A percentile compares a stretch with the other conserved stretches of the same genome.
Evolutionary conservation across 495 filamentous ascomycete genomes (phyloP).

Genomic region (Neurospora sp.): DNA sequence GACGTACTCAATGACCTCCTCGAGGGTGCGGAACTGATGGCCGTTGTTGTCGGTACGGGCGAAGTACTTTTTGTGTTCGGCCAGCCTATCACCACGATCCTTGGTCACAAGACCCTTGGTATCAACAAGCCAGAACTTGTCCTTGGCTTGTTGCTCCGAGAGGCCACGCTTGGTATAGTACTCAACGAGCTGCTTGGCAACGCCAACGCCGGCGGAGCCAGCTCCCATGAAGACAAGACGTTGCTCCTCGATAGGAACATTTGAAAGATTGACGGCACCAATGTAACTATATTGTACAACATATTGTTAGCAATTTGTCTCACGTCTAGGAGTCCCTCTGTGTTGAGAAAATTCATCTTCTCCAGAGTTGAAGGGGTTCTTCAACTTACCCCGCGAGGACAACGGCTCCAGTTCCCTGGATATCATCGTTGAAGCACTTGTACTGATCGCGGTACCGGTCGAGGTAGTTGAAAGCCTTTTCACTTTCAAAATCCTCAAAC

Average conservation of each 20-base stretch:
- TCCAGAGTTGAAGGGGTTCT: background rate
- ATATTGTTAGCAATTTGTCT: constrained; percentile 5
- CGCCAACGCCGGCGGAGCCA: constrained; percentile 89
- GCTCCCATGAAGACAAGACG: constrained; percentile 94
- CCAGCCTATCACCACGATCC: constrained; percentile 87
- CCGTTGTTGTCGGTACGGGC: constrained; percentile 87
- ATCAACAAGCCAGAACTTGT: constrained; percentile 96
- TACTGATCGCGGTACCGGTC: constrained; percentile 78
- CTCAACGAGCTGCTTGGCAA: constrained; percentile 92
- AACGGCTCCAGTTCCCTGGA: constrained; percentile 95
- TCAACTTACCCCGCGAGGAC: constrained; percentile 66
- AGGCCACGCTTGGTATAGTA: constrained; percentile 90
- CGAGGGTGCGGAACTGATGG: constrained; percentile 78
- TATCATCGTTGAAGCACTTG: constrained; percentile 98
- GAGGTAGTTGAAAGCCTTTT: constrained; percentile 82
- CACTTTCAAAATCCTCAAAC: constrained; percentile 97
- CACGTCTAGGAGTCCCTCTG: background rate
- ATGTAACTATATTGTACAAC: constrained; percentile 49
- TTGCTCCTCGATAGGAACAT: constrained; percentile 79
- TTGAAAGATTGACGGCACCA: constrained; percentile 82
- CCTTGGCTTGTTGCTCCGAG: constrained; percentile 78
- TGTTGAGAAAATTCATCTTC: background rate
- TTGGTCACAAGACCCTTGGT: constrained; percentile 90
- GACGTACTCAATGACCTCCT: constrained; percentile 87
- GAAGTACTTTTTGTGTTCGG: constrained; percentile 97